Evolutionary conservation across 192 early-diverging fungal species (phyloP).

Genomic region (Pilobolus umbonatus): DNA sequence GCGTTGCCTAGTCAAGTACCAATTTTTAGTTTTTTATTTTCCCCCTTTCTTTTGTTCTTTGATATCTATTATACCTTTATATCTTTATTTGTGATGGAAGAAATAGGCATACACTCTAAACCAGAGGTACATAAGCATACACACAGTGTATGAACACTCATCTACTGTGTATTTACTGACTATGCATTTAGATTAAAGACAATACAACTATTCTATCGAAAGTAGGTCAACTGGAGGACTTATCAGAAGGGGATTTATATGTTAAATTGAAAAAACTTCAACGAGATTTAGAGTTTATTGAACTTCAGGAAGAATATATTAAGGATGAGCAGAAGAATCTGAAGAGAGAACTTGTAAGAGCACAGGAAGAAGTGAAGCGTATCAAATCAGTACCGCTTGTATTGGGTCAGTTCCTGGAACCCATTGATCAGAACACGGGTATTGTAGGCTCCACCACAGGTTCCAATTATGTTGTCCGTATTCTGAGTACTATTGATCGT

Average conservation of each 20-base stretch:
- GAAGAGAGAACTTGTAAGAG: conserved; percentile 88
- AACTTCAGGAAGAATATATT: conserved; percentile 98
- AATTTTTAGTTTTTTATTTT: no score
- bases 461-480: conserved; percentile 87
- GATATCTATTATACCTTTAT: no score
- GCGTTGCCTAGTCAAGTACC: no score
- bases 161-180: background rate
- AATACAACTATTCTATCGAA: conserved; percentile 5
- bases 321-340: conserved; percentile 98
- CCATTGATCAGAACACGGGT: conserved; percentile 94
- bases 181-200: conserved; percentile 12
- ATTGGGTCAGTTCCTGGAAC: conserved; percentile 98
- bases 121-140: background rate
- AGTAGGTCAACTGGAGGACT: conserved; percentile 45
- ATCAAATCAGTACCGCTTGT: conserved; percentile 97
- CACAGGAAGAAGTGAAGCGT: conserved; percentile 97
- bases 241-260: conserved; percentile 84
- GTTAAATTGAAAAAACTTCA: conserved; percentile 92
- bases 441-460: conserved; percentile 94
- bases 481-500: conserved; percentile 94
- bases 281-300: conserved; percentile 90
- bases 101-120: background rate
- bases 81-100: no score
- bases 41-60: no score
- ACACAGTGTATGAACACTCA: background rate